Evolutionary conservation across 257 asterid genomes (phyloP), one percentile per base, ranked within the genome.

Genomic region (Lantana camara): DNA sequence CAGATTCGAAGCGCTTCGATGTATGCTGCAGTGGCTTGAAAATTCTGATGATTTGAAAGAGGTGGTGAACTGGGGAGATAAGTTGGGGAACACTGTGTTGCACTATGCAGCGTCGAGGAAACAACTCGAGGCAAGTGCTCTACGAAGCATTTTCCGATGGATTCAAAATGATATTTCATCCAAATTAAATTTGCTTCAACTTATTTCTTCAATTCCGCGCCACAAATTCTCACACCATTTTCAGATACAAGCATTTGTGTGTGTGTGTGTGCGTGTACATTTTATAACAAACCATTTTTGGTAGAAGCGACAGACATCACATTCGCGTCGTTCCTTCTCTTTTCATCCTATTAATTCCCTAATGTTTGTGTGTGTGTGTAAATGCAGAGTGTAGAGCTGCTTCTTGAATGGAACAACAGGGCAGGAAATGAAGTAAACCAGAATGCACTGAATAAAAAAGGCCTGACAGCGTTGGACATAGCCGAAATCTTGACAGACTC

Each of bases 41-140:
- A 37, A 72, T 17, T 15, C 23, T 7, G 41, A 66, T 7, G 41
- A 66, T 24, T 30, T 52, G 48, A 20, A 41, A 60, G 73, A 64
- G 14, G 42, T 62, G 9, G 70, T 76, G 45, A 80, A 73, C 38
- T 70, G 19, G 37, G 59, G 63, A 41, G 82, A 79, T 34, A 48
- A 48, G 4, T 41, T 38, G n/a, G 77, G 73, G 48, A 72, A 72
- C 37, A 73, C 80, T 20, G 63, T 63, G 6, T 53, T 79, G 73
- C 85, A 79, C 54, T 58, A 66, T 60, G 85, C 82, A 0, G 71
- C 7, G 7, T 73, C 70, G 7, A 67, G 63, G 21, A 73, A 69
- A 57, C 78, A 73, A 73, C 42, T 51, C 12, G 71, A 55, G 78
- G 78, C 40, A 60, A 54, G 61, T 63, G 32, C 5, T 5, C 5